phyloP scores from a whole-genome alignment of 495 filamentous ascomycete species.

The Aspergillus olivimuriae region DNA sequence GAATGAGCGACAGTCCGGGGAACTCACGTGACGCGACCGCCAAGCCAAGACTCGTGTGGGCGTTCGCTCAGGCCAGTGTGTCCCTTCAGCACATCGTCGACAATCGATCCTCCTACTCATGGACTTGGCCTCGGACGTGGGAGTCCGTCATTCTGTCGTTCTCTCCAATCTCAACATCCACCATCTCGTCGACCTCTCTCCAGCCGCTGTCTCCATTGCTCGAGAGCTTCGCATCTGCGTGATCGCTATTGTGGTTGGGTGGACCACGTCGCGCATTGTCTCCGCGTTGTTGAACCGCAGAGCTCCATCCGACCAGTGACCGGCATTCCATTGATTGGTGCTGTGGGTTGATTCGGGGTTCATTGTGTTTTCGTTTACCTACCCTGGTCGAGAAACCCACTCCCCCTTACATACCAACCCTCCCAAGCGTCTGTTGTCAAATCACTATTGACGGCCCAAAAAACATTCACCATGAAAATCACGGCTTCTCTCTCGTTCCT shows the following conservation, averaged over 20 bases:
- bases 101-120: no score
- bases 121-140: constrained; percentile 47
- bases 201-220: constrained; percentile 36
- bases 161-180: constrained; percentile 39
- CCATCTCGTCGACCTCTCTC: constrained; percentile 43
- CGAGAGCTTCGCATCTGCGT: constrained; percentile 42
- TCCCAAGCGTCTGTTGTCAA: no score
- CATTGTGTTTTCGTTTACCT: neutral
- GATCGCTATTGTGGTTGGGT: constrained; percentile 45
- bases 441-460: constrained; percentile 15
- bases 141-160: constrained; percentile 41
- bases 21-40: no score
- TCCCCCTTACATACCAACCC: no score
- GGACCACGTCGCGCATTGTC: constrained; percentile 41
- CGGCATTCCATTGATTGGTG: neutral
- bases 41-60: no score
- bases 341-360: no score
- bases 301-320: constrained; percentile 13
- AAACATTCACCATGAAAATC: constrained; percentile 36
- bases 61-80: constrained; percentile 20
- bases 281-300: constrained; percentile 32
- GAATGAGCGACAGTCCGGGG: constrained; percentile 9
- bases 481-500: constrained; percentile 38
- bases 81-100: constrained; percentile 13
- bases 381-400: neutral